These are phyloP conservation scores for Aspergillus incahuasiensis DNA, from an alignment of 495 filamentous ascomycete species.

Conservation along the genomic window DNA sequence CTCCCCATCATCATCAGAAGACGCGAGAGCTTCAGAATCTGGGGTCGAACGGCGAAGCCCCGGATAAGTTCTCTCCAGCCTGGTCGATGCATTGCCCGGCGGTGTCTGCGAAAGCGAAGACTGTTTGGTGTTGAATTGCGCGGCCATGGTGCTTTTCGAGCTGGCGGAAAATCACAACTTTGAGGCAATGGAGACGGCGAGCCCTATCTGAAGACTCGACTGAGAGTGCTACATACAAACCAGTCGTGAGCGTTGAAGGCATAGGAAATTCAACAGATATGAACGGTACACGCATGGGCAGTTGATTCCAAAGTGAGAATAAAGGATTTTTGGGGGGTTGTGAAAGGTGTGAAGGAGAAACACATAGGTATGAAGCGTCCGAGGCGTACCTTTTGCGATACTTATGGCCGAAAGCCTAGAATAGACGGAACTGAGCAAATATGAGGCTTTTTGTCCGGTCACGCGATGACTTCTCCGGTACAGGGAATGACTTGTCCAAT, in stretches of 20 bases:
- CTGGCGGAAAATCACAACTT: background rate
- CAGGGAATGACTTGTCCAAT: background rate
- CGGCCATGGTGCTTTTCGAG: conserved; percentile 29
- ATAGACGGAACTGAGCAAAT: background rate
- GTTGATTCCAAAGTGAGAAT: background rate
- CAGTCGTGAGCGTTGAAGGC: background rate
- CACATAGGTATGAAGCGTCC: background rate
- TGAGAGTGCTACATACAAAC: background rate
- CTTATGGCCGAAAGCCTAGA: background rate
- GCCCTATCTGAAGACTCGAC: background rate
- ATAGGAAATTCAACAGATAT: background rate
- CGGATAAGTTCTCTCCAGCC: conserved; percentile 67
- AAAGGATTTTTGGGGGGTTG: background rate
- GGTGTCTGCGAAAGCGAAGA: conserved; percentile 25
- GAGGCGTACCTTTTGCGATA: background rate
- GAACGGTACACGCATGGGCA: background rate
- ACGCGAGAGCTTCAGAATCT: conserved; percentile 87
- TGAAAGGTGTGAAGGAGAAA: background rate
- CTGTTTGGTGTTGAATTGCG: conserved; percentile 28
- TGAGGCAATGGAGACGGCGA: background rate
- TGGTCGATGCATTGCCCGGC: conserved; percentile 51
- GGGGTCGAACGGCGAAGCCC: conserved; percentile 74
- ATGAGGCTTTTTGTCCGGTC: background rate
- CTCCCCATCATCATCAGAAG: conserved; percentile 83
- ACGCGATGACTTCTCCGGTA: background rate